These are phyloP conservation scores for Imleria badia DNA, from an alignment of 768 basidiomycete species.

Conservation along the genomic window DNA sequence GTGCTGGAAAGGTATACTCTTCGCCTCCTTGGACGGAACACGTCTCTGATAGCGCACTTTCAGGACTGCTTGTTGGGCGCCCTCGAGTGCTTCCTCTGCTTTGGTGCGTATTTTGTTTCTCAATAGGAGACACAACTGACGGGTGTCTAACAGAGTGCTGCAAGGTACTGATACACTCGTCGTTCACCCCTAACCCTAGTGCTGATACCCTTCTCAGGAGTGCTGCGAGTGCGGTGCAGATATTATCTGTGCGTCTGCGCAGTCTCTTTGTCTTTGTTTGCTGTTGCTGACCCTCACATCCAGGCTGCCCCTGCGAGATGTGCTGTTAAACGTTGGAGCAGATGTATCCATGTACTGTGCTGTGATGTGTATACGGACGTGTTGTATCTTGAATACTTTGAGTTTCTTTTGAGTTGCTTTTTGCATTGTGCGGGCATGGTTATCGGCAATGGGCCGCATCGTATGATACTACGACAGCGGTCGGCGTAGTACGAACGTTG, in stretches of 20 bases:
- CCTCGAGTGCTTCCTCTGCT: constrained; percentile 70
- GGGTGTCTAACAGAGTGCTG: constrained; percentile 52
- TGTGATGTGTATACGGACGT: constrained; percentile 7
- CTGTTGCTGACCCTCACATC: not conserved
- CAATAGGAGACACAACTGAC: not conserved
- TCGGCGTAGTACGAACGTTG: not conserved
- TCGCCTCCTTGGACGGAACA: not conserved
- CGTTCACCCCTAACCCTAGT: not conserved
- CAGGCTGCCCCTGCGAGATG: constrained; percentile 82
- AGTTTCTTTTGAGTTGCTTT: not conserved
- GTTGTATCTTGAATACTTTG: constrained; percentile 10
- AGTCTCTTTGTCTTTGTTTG: not conserved
- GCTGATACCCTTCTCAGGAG: constrained; percentile 37
- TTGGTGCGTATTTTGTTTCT: constrained; percentile 44
- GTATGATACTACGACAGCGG: not conserved
- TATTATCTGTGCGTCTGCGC: constrained; percentile 59
- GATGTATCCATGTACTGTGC: not conserved
- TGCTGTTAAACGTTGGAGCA: constrained; percentile 47
- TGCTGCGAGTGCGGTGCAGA: constrained; percentile 72
- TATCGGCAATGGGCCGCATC: not conserved
- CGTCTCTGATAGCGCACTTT: not conserved
- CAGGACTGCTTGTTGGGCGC: constrained; percentile 69
- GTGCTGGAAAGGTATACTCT: constrained; percentile 56
- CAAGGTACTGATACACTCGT: constrained; percentile 44
- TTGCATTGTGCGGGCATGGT: not conserved